Percentiles rank a stretch among this genome's conserved stretches.
Evolutionary conservation across 495 filamentous ascomycete species (phyloP).

Genomic region (Penicillium flavigenum): DNA sequence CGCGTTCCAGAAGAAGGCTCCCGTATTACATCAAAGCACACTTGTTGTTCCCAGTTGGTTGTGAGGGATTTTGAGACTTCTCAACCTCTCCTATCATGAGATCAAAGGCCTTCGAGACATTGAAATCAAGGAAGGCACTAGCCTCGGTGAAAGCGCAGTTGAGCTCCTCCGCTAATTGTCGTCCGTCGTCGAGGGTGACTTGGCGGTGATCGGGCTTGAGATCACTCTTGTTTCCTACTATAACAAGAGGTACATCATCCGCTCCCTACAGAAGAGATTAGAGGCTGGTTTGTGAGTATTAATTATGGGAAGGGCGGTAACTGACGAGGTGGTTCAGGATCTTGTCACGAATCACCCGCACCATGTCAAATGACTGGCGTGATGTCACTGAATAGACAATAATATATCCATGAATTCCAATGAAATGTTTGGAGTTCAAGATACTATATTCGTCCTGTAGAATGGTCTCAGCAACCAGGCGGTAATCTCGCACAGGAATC

Average conservation of each 20-base stretch:
- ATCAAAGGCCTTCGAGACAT: conserved; percentile 91
- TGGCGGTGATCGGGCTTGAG: conserved; percentile 90
- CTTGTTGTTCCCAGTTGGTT: conserved; percentile 74
- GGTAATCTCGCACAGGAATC: neutral
- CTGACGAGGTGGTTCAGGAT: conserved; percentile 92
- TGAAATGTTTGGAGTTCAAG: conserved; percentile 97
- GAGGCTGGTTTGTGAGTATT: neutral
- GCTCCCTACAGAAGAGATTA: conserved; percentile 61
- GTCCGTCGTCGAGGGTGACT: conserved; percentile 80
- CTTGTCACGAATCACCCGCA: conserved; percentile 91
- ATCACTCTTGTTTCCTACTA: conserved; percentile 97
- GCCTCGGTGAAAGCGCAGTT: conserved; percentile 94
- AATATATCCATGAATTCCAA: conserved; percentile 99
- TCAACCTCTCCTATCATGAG: conserved; percentile 93
- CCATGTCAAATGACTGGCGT: conserved; percentile 94
- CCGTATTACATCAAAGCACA: conserved; percentile 77
- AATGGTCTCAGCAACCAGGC: conserved; percentile 15
- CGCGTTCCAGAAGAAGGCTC: neutral
- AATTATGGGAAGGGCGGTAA: conserved; percentile 10
- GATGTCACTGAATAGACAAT: conserved; percentile 94
- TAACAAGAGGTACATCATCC: conserved; percentile 85
- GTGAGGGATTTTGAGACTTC: conserved; percentile 86
- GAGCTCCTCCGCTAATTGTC: conserved; percentile 76
- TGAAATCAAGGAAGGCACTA: conserved; percentile 88
- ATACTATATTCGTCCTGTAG: conserved; percentile 95